phyloP scores from a whole-genome alignment of 345 rosid genomes.

The Salix exigua region DNA sequence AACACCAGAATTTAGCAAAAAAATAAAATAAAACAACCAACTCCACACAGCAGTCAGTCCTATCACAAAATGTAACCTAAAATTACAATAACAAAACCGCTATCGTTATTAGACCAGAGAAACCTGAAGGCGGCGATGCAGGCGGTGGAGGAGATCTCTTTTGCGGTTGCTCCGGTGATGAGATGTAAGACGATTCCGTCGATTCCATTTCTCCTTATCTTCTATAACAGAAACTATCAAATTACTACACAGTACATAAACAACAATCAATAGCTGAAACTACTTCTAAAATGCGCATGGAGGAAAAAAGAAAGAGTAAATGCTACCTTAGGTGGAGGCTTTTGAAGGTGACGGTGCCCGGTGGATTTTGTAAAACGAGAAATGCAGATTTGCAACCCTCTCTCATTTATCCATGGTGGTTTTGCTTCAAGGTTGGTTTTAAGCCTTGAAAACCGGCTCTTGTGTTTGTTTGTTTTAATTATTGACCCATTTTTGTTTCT shows the following conservation, averaged over 20 bases:
- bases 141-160: conserved; percentile 68
- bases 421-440: not conserved
- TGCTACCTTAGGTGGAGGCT: not conserved
- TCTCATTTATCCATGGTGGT: not conserved
- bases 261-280: not conserved
- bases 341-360: not conserved
- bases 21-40: not conserved
- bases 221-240: not conserved
- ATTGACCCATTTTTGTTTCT: not conserved
- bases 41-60: not conserved
- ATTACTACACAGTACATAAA: not conserved
- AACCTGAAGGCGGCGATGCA: conserved; percentile 69
- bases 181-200: conserved; percentile 74
- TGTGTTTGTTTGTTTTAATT: not conserved
- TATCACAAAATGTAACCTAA: not conserved
- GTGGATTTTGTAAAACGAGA: not conserved
- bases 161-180: conserved; percentile 67
- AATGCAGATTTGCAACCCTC: not conserved
- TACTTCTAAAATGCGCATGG: not conserved
- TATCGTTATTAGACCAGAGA: conserved; percentile 24
- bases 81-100: not conserved
- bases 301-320: not conserved
- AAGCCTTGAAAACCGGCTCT: not conserved
- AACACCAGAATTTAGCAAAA: not conserved
- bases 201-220: conserved; percentile 60